phyloP scores from a whole-genome alignment of 768 basidiomycete species.

The Vishniacozyma victoriae region DNA sequence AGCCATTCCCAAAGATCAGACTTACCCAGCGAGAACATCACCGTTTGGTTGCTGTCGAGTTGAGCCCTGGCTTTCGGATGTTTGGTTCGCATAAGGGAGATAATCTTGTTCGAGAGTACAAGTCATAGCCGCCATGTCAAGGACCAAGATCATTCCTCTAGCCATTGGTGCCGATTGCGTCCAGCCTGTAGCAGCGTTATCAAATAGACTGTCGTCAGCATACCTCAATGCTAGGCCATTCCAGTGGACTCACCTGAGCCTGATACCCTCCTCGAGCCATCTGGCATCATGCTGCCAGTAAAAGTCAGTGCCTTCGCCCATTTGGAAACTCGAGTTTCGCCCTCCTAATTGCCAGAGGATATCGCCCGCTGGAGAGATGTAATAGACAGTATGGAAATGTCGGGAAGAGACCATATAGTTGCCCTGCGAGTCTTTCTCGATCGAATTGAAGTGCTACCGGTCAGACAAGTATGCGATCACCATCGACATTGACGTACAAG shows the following conservation, averaged over 20 bases:
- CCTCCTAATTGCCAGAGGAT: constrained; percentile 34
- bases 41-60: constrained; percentile 17
- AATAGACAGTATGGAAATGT: constrained; percentile 35
- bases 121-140: constrained; percentile 22
- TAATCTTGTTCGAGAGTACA: constrained; percentile 11
- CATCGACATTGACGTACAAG: constrained; percentile 8
- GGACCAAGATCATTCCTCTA: constrained; percentile 28
- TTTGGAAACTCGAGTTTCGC: constrained; percentile 25
- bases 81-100: constrained; percentile 6
- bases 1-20: not conserved
- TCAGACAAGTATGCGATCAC: not conserved
- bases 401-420: constrained; percentile 37
- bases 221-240: not conserved
- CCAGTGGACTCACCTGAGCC: constrained; percentile 11
- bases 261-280: constrained; percentile 19
- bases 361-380: constrained; percentile 16
- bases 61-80: constrained; percentile 23
- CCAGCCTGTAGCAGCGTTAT: constrained; percentile 35
- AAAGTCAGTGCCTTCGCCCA: constrained; percentile 21
- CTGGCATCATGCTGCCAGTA: constrained; percentile 20
- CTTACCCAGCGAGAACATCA: constrained; percentile 8
- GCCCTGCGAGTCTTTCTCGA: constrained; percentile 26
- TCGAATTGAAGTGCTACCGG: constrained; percentile 34
- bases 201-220: constrained; percentile 21
- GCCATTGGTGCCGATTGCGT: constrained; percentile 15